Evolutionary conservation across 2,329 filamentous ascomycete species (phyloP).

Genomic region (Ophiosphaerella korrae): DNA sequence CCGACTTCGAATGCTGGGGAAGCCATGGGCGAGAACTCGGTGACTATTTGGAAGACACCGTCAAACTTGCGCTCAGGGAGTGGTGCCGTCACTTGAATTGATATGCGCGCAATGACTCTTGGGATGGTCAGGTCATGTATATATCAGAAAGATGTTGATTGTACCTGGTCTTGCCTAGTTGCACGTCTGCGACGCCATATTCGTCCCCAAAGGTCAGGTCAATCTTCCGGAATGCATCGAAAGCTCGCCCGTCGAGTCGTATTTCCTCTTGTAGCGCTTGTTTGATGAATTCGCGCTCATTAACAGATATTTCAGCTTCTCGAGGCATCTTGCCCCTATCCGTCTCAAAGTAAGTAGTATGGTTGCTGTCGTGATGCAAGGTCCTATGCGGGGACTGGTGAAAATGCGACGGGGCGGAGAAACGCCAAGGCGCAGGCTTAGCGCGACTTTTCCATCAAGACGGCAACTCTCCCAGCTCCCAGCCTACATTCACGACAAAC

Average conservation of each 20-base stretch:
- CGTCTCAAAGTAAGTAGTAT: neutral
- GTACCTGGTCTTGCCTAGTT: constrained; percentile 87
- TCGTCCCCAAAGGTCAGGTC: constrained; percentile 85
- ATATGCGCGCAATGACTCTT: constrained; percentile 83
- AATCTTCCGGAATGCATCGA: constrained; percentile 79
- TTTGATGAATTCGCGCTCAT: constrained; percentile 84
- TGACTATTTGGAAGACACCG: constrained; percentile 89
- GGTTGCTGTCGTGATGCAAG: constrained; percentile 10
- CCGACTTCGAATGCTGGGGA: constrained; percentile 88
- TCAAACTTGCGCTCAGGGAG: constrained; percentile 90
- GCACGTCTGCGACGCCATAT: constrained; percentile 86
- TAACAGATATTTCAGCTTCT: constrained; percentile 86
- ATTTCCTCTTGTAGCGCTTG: constrained; percentile 81
- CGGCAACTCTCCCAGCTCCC: constrained; percentile 21
- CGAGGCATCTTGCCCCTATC: constrained; percentile 72
- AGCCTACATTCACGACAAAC: constrained; percentile 7
- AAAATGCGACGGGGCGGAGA: constrained; percentile 38
- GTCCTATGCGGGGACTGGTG: neutral
- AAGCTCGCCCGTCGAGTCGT: constrained; percentile 80
- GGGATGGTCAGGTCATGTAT: constrained; percentile 18
- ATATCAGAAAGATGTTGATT: constrained; percentile 5
- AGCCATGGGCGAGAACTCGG: constrained; percentile 90
- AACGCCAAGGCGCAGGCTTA: constrained; percentile 19
- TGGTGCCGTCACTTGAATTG: constrained; percentile 85
- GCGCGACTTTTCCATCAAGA: constrained; percentile 14